Base-by-base conservation (phyloP, 1,284 basidiomycete species). In the Fomitopsis palustris region DNA sequence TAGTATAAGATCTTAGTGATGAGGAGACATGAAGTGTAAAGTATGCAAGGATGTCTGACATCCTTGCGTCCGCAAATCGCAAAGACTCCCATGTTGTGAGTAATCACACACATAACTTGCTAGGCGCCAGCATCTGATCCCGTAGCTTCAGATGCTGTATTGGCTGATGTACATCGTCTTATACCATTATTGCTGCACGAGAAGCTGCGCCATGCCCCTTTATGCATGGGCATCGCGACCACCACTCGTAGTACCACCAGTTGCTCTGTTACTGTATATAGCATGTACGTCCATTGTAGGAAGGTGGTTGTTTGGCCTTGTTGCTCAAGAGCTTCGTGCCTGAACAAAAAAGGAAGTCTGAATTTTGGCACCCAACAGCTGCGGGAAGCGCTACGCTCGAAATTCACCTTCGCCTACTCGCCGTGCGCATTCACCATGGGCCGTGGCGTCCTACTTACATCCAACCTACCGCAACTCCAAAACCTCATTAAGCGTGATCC, bases 401-500 rank as follows among this genome's bases (percentile, higher is more conserved):
- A 37, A 37, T 27, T 47, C 9, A 17, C 17, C 21, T 45, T 52
- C 1, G 43, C 41, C 17, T 14, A 4, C 39, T 39, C 54, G 10
- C 17, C 14, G 7, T 27, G 19, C 27, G 25, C 42, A 2, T 45
- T 43, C 57, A 29, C 42, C 57, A 84, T 85, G 83, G 81, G 77
- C 61, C 81, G 87, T 37, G 87, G 86, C 23, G 74, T 86, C 42
- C 77, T 88, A 23, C 78, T 90, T 56, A 86, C 87, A 31, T 81
- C 87, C 17, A 90, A 91, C 66, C 78, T 91, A 12, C 88, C 88
- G 0, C 89, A 91, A 66, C 78, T 99, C 19, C 97, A 99, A 73
- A 98, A 98, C 72, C 81, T 99, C 60, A 95, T 99, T 74, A 99
- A 97, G 76, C 85, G 97, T 58, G 95, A 98, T 71, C 93, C 96